Percentiles rank a stretch among this genome's conserved stretches.
Evolutionary conservation across 192 early-diverging fungal species (phyloP).

Genomic region (Podila verticillata): DNA sequence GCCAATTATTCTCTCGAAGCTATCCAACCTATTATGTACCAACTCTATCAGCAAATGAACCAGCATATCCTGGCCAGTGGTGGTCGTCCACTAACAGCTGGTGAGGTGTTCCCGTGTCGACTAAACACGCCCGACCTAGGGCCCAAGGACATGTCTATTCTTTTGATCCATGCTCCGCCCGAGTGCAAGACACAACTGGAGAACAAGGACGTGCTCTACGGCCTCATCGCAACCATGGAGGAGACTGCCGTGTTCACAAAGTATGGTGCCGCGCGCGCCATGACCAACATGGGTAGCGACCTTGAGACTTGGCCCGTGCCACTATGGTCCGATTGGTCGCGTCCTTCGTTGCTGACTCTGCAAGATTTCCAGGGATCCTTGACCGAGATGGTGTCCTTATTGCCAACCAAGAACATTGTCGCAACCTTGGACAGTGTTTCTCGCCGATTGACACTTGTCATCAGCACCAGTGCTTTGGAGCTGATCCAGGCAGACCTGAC

Average conservation of each 20-base stretch:
- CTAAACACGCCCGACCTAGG: conserved; percentile 28
- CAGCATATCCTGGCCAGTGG: conserved; percentile 17
- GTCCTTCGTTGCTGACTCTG: conserved; percentile 21
- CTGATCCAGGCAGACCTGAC: conserved; percentile 27
- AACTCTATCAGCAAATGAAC: conserved; percentile 38
- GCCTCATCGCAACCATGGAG: conserved; percentile 35
- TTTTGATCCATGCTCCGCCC: conserved; percentile 36
- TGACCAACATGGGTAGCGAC: conserved; percentile 51
- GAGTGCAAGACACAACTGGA: conserved; percentile 32
- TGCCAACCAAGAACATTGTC: conserved; percentile 43
- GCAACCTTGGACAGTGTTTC: conserved; percentile 40
- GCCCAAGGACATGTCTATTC: conserved; percentile 16
- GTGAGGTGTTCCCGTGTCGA: conserved; percentile 34
- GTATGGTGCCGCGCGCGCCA: conserved; percentile 35
- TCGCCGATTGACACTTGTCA: conserved; percentile 33
- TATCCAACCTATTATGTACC: conserved; percentile 40
- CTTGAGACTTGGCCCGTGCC: conserved; percentile 47
- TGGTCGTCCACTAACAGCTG: conserved; percentile 29
- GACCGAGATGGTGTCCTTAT: conserved; percentile 16
- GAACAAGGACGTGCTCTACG: conserved; percentile 48
- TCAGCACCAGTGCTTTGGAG: conserved; percentile 28
- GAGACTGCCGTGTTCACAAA: conserved; percentile 43
- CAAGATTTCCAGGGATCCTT: conserved; percentile 30
- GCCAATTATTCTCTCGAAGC: conserved; percentile 29
- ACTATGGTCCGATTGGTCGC: conserved; percentile 48